phyloP scores from a whole-genome alignment of 2,329 filamentous ascomycete species.

The Lasiodiplodia sp. region DNA sequence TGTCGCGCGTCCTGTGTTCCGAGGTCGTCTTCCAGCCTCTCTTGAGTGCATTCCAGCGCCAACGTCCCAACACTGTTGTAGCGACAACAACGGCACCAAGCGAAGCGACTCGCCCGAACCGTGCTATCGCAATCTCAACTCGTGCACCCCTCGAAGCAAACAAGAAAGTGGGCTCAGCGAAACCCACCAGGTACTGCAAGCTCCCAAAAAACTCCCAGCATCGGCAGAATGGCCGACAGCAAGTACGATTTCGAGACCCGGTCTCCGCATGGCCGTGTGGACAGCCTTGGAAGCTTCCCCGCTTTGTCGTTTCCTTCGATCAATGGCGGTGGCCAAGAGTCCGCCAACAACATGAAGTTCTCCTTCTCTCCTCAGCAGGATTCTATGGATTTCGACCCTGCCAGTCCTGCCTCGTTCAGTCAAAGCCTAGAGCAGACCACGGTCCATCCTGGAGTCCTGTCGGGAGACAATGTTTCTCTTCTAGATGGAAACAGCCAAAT shows the following conservation, averaged over 20 bases:
- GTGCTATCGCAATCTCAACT: background rate
- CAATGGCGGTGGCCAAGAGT: background rate
- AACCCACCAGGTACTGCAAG: background rate
- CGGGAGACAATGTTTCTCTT: background rate
- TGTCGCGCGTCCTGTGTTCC: background rate
- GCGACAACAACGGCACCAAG: background rate
- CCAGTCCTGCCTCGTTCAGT: background rate
- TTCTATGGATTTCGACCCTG: background rate
- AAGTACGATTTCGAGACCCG: background rate
- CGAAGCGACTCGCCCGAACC: background rate
- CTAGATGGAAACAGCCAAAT: background rate
- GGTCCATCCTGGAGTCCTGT: conserved; percentile 11
- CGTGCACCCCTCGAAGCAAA: background rate
- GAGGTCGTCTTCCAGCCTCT: background rate
- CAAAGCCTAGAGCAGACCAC: background rate
- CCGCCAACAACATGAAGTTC: background rate
- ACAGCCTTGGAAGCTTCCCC: conserved; percentile 16
- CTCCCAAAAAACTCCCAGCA: background rate
- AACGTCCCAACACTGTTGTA: background rate
- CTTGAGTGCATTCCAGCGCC: conserved; percentile 2
- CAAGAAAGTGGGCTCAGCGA: background rate
- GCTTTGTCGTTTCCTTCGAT: background rate
- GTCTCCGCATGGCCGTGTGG: conserved; percentile 1
- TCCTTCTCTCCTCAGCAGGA: conserved; percentile 2
- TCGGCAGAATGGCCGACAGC: conserved; percentile 1